Base-by-base conservation (phyloP, 1,139 yeast genomes). In the Ogataea hybrid region DNA sequence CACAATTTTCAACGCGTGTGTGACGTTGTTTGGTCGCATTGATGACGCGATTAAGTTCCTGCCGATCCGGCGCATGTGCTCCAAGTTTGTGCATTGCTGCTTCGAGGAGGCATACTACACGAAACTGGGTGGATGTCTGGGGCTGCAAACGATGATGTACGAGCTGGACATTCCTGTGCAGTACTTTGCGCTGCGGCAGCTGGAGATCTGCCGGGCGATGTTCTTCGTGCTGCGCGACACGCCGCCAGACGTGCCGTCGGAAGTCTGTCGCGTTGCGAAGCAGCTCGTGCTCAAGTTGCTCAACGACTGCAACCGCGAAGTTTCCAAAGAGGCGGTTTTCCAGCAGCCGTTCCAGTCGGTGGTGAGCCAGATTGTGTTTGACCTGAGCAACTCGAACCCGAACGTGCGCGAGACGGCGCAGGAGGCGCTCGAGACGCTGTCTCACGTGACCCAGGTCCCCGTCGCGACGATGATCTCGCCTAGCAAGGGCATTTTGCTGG, bases 161-260 rank as follows among this genome's bases (percentile, higher is more conserved):
- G 88, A 83, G 38, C 68, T 87, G 33, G 74, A 70, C 1, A 76
- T 87, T 35, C 86, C 96, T 1, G 69, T 79, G 2, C 67, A 72
- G 1, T 89, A 95, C 82, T 80, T 92, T 54, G 75, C 77, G 43
- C 75, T 79, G 37, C 75, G 94, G 31, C 96, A 89, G 59, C 77
- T 85, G 52, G 97, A 92, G 59, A 71, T 92, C 35, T 81, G 88
- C 3, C 77, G 96, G 36, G 89, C 96, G 0, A 75, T 92, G 59
- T 81, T 92, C 53, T 94, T 90, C 64, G 95, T 92, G 3, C 69
- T 92, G 47, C 79, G 95, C 58, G 99, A 94, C 57, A 85, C 95
- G 0, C 94, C 96, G 0, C 76, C 81, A 9, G 95, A 90, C 38
- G 94, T 94, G 1, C 97, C 98, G 0, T 74, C 79, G 42, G 81